phyloP scores from a whole-genome alignment of 2,329 filamentous ascomycete genomes.

The Exophiala sp. region DNA sequence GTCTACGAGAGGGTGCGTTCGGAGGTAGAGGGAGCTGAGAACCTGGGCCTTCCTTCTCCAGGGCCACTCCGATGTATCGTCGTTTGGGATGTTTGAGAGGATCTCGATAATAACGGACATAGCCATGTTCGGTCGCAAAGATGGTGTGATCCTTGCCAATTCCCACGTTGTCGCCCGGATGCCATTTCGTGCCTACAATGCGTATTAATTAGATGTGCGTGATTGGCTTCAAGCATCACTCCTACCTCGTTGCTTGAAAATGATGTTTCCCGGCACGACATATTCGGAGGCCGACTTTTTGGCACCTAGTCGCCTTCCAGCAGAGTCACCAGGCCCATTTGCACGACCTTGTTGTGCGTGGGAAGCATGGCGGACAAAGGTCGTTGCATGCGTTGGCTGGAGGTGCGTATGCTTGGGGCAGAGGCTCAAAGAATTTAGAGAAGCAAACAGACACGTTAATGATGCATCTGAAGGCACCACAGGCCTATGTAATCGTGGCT shows the following conservation, averaged over 20 bases:
- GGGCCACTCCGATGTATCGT: constrained; percentile 90
- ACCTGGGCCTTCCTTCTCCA: constrained; percentile 56
- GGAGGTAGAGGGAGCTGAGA: constrained; percentile 71
- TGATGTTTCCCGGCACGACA: constrained; percentile 92
- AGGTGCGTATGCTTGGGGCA: constrained; percentile 32
- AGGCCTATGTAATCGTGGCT: constrained; percentile 39
- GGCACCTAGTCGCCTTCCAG: constrained; percentile 83
- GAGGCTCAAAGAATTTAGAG: constrained; percentile 31
- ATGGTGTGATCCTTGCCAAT: constrained; percentile 97
- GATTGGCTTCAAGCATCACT: neutral
- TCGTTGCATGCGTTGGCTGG: constrained; percentile 31
- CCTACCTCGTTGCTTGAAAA: constrained; percentile 78
- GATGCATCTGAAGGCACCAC: constrained; percentile 37
- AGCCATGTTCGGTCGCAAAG: constrained; percentile 75
- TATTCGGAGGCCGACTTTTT: constrained; percentile 92
- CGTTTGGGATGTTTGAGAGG: constrained; percentile 73
- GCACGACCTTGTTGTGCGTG: constrained; percentile 61
- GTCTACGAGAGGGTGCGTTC: constrained; percentile 67
- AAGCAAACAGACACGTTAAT: constrained; percentile 31
- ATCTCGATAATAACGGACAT: constrained; percentile 95
- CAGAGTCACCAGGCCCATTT: constrained; percentile 64
- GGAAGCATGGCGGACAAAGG: constrained; percentile 53
- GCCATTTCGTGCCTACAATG: constrained; percentile 72
- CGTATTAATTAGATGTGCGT: neutral
- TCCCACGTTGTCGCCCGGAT: constrained; percentile 86